Evolutionary conservation across 169 alveolate genomes (phyloP).

Genomic region (Plasmodium vinckei): DNA sequence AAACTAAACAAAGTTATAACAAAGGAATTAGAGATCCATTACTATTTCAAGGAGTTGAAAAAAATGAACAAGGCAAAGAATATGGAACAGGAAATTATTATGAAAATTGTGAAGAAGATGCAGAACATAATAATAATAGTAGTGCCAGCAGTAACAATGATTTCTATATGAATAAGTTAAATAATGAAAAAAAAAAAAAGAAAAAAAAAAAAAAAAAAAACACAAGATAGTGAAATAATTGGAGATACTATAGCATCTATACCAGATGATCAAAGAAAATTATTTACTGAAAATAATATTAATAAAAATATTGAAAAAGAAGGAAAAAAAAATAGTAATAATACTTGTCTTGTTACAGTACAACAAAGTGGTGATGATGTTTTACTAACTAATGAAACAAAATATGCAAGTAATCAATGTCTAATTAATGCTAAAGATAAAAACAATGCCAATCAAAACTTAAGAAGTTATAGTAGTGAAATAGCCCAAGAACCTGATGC

Average conservation of each 20-base stretch:
- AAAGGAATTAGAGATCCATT: background rate
- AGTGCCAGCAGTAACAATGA: conserved; percentile 9
- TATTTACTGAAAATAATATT: background rate
- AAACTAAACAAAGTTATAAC: background rate
- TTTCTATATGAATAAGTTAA: background rate
- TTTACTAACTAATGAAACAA: too few species aligned
- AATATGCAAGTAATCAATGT: too few species aligned
- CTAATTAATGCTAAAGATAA: too few species aligned
- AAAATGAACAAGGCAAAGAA: conserved; percentile 5
- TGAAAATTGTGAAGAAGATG: conserved; percentile 3
- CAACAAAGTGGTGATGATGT: too few species aligned
- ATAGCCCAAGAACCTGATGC: too few species aligned
- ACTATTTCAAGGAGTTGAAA: background rate
- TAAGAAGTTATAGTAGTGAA: too few species aligned
- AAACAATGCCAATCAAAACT: too few species aligned
- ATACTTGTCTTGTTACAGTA: too few species aligned
- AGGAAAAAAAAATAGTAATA: background rate
- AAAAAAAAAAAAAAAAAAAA: conserved; percentile 14
- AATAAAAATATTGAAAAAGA: background rate
- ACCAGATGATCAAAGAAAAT: background rate
- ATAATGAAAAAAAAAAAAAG: conserved; percentile 4
- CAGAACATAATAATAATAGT: conserved; percentile 3
- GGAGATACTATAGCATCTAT: background rate
- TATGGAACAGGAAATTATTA: background rate
- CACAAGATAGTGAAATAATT: conserved; percentile 2